Evolutionary conservation across 306 rosid genomes (phyloP), one percentile per base, ranked within the genome.

Genomic region (Quillaja saponaria): DNA sequence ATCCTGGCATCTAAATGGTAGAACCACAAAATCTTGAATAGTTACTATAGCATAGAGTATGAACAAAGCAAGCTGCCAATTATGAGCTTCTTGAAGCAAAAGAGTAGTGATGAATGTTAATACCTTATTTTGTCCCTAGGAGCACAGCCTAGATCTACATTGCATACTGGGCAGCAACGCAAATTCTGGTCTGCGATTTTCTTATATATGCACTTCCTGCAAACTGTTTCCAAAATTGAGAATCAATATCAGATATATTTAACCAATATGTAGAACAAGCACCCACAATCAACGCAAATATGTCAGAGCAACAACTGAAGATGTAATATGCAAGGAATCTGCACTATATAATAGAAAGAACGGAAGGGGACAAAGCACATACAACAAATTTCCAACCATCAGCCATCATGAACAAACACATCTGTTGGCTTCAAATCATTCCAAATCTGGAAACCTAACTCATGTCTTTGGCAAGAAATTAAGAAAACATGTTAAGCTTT

Each of bases 71-170:
- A 57, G 63, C 15, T 16, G 6, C 25, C 12, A 41, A 7, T 31
- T 13, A 21, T 39, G 33, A 49, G 34, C 31, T 52, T 6, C 17
- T 35, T 13, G 31, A 40, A 7, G 33, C 42, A 61, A 20, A 20
- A 33, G 35, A 61, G 35, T 58, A 17, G 61, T 58, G 56, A 40
- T 69, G 51, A 16, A 3, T 31, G 33, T 50, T 54, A 58, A 13
- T 78, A 82, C 96, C 85, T 84, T 61, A 83, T 64, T 59, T 73
- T 88, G 7, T 85, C 91, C 28, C 72, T 46, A 7, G 96, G 96
- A 58, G 55, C 44, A 59, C 74, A 63, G 40, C 96, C 94, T 64
- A 85, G 74, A 59, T 85, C 25, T 31, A 19, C 31, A 10, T 85
- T 68, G 83, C 96, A 88, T 17, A 42, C 60, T 6, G 96, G 94